Percentiles rank a stretch among this genome's conserved stretches.
Evolutionary conservation across 345 rosid species (phyloP).

Genomic region (Salix suchowensis): DNA sequence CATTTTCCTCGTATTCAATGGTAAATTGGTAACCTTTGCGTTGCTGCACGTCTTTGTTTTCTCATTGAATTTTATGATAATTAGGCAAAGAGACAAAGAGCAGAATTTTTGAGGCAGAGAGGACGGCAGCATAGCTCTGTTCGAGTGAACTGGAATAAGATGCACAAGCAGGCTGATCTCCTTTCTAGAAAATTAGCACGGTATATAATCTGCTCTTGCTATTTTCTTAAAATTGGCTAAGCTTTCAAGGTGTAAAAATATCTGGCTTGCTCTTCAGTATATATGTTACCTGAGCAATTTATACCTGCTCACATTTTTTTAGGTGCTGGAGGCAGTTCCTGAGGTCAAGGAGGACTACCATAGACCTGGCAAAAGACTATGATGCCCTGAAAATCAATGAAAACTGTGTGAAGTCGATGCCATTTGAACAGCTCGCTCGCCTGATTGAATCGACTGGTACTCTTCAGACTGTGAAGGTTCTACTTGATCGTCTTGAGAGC

Average conservation of each 20-base stretch:
- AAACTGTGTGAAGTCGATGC: constrained; percentile 49
- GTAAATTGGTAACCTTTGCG: background rate
- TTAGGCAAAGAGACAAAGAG: constrained; percentile 83
- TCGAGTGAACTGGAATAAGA: constrained; percentile 41
- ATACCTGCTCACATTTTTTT: constrained; percentile 6
- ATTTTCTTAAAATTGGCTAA: background rate
- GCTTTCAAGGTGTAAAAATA: background rate
- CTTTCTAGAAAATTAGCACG: constrained; percentile 77
- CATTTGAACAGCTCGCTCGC: constrained; percentile 81
- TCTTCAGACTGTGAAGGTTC: constrained; percentile 51
- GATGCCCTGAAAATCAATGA: constrained; percentile 58
- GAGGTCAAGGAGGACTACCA: constrained; percentile 57
- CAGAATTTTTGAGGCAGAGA: constrained; percentile 87
- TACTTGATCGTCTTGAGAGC: constrained; percentile 78
- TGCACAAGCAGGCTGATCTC: constrained; percentile 68
- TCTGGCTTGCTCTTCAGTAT: background rate
- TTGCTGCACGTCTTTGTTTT: background rate
- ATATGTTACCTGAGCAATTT: background rate
- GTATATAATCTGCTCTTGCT: constrained; percentile 26
- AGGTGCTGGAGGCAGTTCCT: constrained; percentile 92
- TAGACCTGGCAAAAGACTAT: constrained; percentile 63
- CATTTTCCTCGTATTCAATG: background rate
- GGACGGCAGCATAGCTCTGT: constrained; percentile 52
- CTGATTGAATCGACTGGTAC: constrained; percentile 61
- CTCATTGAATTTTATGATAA: constrained; percentile 15